Evolutionary conservation across 2,329 filamentous ascomycete genomes (phyloP), one percentile per base, ranked within the genome.

Genomic region (Alternaria rosae): DNA sequence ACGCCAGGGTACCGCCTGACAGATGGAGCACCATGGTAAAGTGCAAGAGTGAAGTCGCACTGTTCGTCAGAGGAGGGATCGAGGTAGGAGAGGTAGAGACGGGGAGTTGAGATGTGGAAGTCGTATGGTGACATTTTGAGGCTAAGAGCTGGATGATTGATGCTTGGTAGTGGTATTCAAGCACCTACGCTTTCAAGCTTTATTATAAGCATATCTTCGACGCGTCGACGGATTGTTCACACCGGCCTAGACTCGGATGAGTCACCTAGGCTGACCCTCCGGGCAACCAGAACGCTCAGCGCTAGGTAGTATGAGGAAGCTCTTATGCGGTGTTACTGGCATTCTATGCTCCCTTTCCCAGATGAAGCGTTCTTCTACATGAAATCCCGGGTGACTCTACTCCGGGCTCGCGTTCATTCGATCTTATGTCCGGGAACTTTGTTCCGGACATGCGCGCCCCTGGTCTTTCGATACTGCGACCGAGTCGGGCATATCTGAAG

Each of bases 81-180:
- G 56, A 66, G 52, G 53, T 71, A 62, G 4, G 66, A 68, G 8
- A 74, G 42, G 43, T 69, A 60, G 13, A 74, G 63, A 2, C 71
- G 71, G 0, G 88, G 88, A 0, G 83, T 87, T 0, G 89, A 91
- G 75, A 69, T 78, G 3, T 92, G 87, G 85, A 92, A 91, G 77
- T 89, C 83, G 81, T 38, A 47, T 30, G 26, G 25, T 43, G 58
- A 43, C 61, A 61, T 61, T 3, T 25, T 38, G 35, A 53, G 6
- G 15, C n/a, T 35, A 30, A 3, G 12, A 5, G 8, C 25, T 21
- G 20, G 13, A 32, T 9, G 25, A 12, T 28, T 20, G 30, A 26
- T 20, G 28, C 11, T 41, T 13, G 35, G 4, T 32, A 10, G 9
- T 8, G 12, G 12, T n/a, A 7, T 17, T 13, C 4, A n/a, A 10